Conservation (phyloP, 2,329 filamentous ascomycete genomes). For the Hypomyces rosellus region DNA sequence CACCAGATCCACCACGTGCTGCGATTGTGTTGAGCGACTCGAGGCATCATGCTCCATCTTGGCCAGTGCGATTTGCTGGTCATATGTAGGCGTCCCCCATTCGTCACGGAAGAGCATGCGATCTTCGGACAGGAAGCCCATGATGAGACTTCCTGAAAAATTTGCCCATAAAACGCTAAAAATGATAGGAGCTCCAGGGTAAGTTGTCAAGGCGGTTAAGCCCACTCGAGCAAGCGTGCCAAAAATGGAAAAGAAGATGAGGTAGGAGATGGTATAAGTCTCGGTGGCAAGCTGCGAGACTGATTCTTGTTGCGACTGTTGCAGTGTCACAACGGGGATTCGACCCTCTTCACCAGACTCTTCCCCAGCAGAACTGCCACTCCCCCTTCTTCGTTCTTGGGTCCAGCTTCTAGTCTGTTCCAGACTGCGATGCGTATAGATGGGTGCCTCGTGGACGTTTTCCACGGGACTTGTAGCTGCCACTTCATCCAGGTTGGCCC, state of each 20-base stretch:
- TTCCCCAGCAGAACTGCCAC: constrained; percentile 12
- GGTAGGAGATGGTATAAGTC: constrained; percentile 70
- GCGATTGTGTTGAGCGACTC: constrained; percentile 17
- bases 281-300: constrained; percentile 49
- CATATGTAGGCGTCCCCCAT: constrained; percentile 46
- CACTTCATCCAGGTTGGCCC: constrained; percentile 39
- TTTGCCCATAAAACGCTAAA: constrained; percentile 84
- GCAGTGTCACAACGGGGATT: not conserved
- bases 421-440: constrained; percentile 14
- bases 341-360: not conserved
- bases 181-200: constrained; percentile 67
- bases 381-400: constrained; percentile 3
- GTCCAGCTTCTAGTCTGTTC: constrained; percentile 13
- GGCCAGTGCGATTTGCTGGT: constrained; percentile 27
- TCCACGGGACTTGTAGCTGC: constrained; percentile 24
- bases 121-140: constrained; percentile 83
- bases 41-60: constrained; percentile 33
- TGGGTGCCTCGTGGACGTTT: constrained; percentile 9
- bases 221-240: constrained; percentile 81
- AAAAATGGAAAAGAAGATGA: constrained; percentile 77
- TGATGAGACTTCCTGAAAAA: constrained; percentile 69
- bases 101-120: constrained; percentile 65
- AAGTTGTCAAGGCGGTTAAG: constrained; percentile 70
- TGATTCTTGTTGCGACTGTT: constrained; percentile 4
- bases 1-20: constrained; percentile 28